These are phyloP conservation scores for Prunus fruticosa DNA, from an alignment of 306 rosid species.

Conservation along the genomic window DNA sequence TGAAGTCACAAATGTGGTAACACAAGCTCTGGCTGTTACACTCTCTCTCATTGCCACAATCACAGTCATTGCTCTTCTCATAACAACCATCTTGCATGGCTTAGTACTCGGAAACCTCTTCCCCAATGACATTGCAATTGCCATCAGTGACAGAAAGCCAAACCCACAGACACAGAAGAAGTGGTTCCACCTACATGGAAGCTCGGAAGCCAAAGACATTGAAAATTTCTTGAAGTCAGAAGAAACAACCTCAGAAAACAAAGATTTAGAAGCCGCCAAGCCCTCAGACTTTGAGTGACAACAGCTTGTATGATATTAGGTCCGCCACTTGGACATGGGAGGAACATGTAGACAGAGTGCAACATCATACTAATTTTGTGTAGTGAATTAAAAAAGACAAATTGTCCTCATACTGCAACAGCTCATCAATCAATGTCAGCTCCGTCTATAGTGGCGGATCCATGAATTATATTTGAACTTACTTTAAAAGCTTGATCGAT, in stretches of 20 bases:
- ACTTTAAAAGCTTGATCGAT: too few species aligned
- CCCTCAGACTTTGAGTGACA: background rate
- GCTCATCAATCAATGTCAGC: too few species aligned
- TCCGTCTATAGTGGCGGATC: too few species aligned
- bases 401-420: too few species aligned
- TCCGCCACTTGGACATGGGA: slow-evolving; percentile 40
- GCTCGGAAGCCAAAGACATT: slow-evolving; percentile 46
- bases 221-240: slow-evolving; percentile 64
- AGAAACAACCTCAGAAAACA: slow-evolving; percentile 23
- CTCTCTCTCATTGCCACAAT: slow-evolving; percentile 52
- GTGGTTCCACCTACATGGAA: slow-evolving; percentile 58
- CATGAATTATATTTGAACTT: too few species aligned
- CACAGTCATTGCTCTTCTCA: slow-evolving; percentile 49
- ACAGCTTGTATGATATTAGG: background rate
- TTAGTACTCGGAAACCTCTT: slow-evolving; percentile 71
- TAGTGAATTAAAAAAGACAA: too few species aligned
- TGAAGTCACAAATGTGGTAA: slow-evolving; percentile 49
- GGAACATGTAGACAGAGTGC: slow-evolving; percentile 25
- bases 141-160: slow-evolving; percentile 70
- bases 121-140: slow-evolving; percentile 91
- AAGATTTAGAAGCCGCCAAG: slow-evolving; percentile 40
- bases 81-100: slow-evolving; percentile 65
- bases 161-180: slow-evolving; percentile 41
- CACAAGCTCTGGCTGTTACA: slow-evolving; percentile 49
- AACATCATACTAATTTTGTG: too few species aligned